Conservation (phyloP, 257 asterid species). For the Solanum lignicaule region DNA sequence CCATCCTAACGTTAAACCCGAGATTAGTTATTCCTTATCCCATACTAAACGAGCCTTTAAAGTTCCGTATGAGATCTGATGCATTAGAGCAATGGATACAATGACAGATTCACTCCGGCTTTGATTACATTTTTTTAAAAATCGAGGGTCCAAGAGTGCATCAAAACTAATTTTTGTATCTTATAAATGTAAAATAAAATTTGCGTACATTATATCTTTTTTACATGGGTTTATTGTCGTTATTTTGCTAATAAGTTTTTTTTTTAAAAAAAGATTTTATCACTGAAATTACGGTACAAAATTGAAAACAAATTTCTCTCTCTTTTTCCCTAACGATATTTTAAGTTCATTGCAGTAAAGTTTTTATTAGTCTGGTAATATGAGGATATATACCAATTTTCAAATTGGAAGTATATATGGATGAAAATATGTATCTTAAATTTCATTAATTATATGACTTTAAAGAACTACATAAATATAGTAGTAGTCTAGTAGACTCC, state of each 20-base stretch:
- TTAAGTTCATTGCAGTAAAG: background rate
- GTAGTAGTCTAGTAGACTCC: background rate
- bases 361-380: background rate
- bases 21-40: background rate
- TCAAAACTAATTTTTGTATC: too few species aligned
- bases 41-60: too few species aligned
- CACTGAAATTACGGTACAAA: too few species aligned
- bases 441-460: background rate
- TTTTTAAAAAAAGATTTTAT: too few species aligned
- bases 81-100: background rate
- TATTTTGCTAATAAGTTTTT: background rate
- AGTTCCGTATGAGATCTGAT: too few species aligned
- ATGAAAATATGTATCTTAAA: background rate
- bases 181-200: too few species aligned
- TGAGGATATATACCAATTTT: background rate
- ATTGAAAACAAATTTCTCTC: too few species aligned
- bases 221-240: too few species aligned
- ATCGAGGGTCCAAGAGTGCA: too few species aligned
- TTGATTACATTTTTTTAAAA: too few species aligned
- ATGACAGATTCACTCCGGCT: background rate
- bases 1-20: accelerated
- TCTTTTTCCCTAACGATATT: too few species aligned
- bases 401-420: background rate
- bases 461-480: background rate
- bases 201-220: too few species aligned